These are phyloP conservation scores for Trichoderma endophyticum DNA, from an alignment of 2,329 filamentous ascomycete species.

Conservation along the genomic window DNA sequence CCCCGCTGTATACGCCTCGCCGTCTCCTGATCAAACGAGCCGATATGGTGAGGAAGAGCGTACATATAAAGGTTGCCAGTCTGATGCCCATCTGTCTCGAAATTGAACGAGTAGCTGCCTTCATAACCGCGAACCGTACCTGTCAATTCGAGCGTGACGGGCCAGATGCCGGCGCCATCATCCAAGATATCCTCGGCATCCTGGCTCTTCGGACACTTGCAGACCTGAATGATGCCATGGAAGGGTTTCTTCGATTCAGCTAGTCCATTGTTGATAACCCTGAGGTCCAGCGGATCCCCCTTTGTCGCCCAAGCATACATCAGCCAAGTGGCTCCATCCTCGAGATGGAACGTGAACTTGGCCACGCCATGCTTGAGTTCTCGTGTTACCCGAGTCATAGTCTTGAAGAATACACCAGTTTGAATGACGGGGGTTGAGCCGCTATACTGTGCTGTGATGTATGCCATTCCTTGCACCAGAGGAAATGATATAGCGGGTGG, in stretches of 20 bases:
- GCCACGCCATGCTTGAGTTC: constrained; percentile 61
- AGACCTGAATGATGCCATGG: constrained; percentile 75
- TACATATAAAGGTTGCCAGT: constrained; percentile 71
- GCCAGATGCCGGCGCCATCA: constrained; percentile 70
- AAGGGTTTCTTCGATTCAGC: constrained; percentile 66
- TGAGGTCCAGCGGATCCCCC: constrained; percentile 62
- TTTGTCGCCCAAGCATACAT: constrained; percentile 67
- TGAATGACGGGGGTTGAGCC: constrained; percentile 70
- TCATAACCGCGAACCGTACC: constrained; percentile 57
- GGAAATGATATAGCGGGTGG: constrained; percentile 70
- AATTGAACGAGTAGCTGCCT: constrained; percentile 72
- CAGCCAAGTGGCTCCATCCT: constrained; percentile 73
- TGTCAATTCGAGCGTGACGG: constrained; percentile 60
- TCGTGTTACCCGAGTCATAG: constrained; percentile 56
- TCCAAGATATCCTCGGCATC: constrained; percentile 69
- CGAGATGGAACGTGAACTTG: constrained; percentile 73
- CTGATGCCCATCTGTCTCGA: constrained; percentile 65
- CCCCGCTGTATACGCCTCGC: constrained; percentile 49
- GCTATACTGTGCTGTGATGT: constrained; percentile 74
- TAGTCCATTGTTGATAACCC: constrained; percentile 61
- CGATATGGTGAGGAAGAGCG: constrained; percentile 79
- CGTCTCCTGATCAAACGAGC: constrained; percentile 64
- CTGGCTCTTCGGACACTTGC: constrained; percentile 63
- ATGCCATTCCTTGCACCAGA: constrained; percentile 84
- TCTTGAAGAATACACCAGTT: constrained; percentile 70